Conservation (phyloP, 1,284 basidiomycete species). For the Leccinum fallax region DNA sequence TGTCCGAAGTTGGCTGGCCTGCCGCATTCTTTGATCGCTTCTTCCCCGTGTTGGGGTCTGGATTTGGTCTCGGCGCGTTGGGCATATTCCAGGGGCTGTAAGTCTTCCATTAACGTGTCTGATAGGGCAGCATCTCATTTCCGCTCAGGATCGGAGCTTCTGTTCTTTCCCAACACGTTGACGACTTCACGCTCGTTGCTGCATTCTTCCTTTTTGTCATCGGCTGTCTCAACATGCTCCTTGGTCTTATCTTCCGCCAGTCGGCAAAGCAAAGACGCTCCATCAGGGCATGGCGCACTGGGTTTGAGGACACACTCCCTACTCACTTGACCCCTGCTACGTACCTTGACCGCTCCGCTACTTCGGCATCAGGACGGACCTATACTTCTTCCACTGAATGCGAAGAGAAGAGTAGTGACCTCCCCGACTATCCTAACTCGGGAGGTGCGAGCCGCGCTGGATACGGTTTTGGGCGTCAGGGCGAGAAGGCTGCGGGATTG, state of each 20-base stretch:
- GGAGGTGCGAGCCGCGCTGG: slow-evolving; percentile 42
- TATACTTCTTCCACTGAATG: slow-evolving; percentile 40
- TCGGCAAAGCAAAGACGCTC: slow-evolving; percentile 63
- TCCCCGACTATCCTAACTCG: slow-evolving; percentile 30
- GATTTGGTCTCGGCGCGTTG: slow-evolving; percentile 82
- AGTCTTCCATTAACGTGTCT: slow-evolving; percentile 32
- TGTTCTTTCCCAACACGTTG: slow-evolving; percentile 82
- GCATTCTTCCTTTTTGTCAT: slow-evolving; percentile 87
- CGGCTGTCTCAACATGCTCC: slow-evolving; percentile 80
- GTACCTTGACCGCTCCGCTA: slow-evolving; percentile 34
- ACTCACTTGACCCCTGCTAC: slow-evolving; percentile 35
- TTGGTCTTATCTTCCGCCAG: slow-evolving; percentile 73
- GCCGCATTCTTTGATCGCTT: slow-evolving; percentile 74
- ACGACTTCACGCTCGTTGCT: slow-evolving; percentile 39
- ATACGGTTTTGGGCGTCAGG: slow-evolving; percentile 71
- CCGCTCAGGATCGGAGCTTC: slow-evolving; percentile 68
- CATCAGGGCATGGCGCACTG: slow-evolving; percentile 61
- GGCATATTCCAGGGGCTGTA: slow-evolving; percentile 83
- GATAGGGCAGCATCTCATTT: slow-evolving; percentile 12
- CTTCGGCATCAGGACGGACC: slow-evolving; percentile 35
- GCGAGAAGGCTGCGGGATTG: slow-evolving; percentile 71
- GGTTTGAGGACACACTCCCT: slow-evolving; percentile 58
- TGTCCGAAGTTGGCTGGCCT: slow-evolving; percentile 83
- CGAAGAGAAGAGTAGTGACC: slow-evolving; percentile 38
- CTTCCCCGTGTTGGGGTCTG: slow-evolving; percentile 81